Base-by-base conservation (phyloP, 176 grass and related monocot genomes). In the Tillandsia fasciculata region DNA sequence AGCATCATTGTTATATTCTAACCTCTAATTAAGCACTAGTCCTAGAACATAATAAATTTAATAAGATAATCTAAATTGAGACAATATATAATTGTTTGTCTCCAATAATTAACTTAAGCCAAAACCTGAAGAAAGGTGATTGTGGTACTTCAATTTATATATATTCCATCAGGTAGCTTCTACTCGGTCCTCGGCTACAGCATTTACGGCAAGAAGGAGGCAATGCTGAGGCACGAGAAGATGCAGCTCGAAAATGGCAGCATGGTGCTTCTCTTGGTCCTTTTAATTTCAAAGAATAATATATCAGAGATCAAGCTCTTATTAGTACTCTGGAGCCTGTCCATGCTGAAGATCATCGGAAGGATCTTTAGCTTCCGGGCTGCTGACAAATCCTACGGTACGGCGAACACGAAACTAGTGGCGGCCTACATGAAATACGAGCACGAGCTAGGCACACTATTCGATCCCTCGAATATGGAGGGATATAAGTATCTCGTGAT, bases 341-440 rank as follows among this genome's bases (percentile, higher is more conserved):
- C 78, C 23, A 17, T 82, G 11, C 42, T 56, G 17, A 88, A 81
- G 53, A 80, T 81, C n/a, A 10, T 78, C 0, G 27, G 70, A 47
- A 72, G 78, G 51, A 51, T 88, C n/a, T 2, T 76, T 5, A 65
- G 74, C 5, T 84, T 81, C 65, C 47, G 48, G 51, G 18, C 20
- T 1, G 78, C 70, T 54, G 50, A 75, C 2, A 24, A 8, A 33
- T n/a, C 9, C 12, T 88, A 84, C 26, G 70, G 86, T 2, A 51
- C 65, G 12, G 66, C 66, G 15, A 84, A 70, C 64, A 64, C 59
- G 17, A 49, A 67, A 53, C 17, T 69, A n/a, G 51, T 88, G 22
- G 49, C 82, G 2, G 66, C 81, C 15, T 82, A 84, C 70, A 88
- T 81, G 86, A 77, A 77, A 56, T 47, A n/a, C 24, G 78, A 88